phyloP scores from a whole-genome alignment of 164 flowering plant species.

The Vitis cinerea region DNA sequence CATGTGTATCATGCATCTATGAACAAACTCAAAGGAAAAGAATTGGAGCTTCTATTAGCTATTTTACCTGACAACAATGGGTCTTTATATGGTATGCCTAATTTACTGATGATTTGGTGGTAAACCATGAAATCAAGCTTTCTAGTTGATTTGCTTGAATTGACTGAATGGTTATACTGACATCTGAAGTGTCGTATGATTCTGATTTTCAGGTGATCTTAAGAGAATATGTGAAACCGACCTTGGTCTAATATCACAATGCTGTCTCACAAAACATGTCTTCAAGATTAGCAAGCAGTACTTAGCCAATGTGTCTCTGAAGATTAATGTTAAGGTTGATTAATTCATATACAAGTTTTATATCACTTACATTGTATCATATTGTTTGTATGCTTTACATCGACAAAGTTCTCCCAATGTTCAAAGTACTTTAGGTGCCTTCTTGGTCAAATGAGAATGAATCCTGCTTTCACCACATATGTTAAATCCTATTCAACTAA shows the following conservation, averaged over 20 bases:
- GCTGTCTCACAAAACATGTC: conserved; percentile 87
- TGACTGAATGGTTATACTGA: not conserved
- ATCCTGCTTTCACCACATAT: too few relatives aligned
- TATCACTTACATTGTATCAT: not conserved
- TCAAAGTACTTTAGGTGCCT: not conserved
- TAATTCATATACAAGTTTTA: not conserved
- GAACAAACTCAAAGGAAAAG: conserved; percentile 71
- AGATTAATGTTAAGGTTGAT: conserved; percentile 85
- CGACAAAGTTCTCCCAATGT: not conserved
- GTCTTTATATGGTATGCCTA: conserved; percentile 63
- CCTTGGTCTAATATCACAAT: conserved; percentile 87
- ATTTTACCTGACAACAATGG: conserved; percentile 82
- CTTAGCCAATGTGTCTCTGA: conserved; percentile 71
- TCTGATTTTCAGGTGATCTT: conserved; percentile 56
- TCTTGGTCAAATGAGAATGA: too few relatives aligned
- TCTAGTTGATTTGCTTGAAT: not conserved
- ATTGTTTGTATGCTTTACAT: not conserved
- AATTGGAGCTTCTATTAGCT: conserved; percentile 62
- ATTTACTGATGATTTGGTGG: not conserved
- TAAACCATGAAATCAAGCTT: conserved; percentile 1
- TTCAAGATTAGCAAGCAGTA: conserved; percentile 89
- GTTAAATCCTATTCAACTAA: too few relatives aligned
- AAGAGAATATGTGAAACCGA: conserved; percentile 97
- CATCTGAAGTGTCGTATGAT: not conserved
- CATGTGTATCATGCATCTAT: conserved; percentile 56